Conservation (phyloP, 2,329 filamentous ascomycete genomes). For the Claviceps sp. region DNA sequence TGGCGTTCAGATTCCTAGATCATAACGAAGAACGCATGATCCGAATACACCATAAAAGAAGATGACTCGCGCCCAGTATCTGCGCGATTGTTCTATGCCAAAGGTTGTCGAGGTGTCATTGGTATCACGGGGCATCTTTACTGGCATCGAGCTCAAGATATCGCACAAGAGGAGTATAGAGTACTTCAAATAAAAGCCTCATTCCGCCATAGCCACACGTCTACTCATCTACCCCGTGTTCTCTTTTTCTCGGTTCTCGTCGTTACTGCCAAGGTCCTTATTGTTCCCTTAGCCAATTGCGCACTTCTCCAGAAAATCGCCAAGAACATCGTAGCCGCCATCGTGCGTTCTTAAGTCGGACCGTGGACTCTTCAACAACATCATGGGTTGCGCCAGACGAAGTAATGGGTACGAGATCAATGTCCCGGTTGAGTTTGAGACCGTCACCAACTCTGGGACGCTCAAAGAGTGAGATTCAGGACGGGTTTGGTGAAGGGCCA, state of each 20-base stretch:
- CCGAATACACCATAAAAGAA: too few relatives aligned
- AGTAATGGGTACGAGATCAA: conserved; percentile 72
- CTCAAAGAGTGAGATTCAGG: too few relatives aligned
- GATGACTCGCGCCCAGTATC: too few relatives aligned
- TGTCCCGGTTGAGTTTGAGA: conserved; percentile 53
- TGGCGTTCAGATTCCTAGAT: neutral
- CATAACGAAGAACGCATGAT: too few relatives aligned
- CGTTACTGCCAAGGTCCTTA: conserved; percentile 86
- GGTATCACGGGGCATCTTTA: conserved; percentile 35
- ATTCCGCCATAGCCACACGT: neutral
- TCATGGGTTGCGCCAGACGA: conserved; percentile 74
- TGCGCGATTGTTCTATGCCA: too few relatives aligned
- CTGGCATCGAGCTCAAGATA: conserved; percentile 46
- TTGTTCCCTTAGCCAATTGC: conserved; percentile 78
- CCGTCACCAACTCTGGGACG: too few relatives aligned
- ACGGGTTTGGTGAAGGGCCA: too few relatives aligned
- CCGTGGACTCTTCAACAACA: conserved; percentile 67
- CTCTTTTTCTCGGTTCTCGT: conserved; percentile 38
- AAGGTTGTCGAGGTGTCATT: too few relatives aligned
- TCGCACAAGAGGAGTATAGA: conserved; percentile 43
- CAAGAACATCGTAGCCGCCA: conserved; percentile 59
- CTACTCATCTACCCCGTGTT: conserved; percentile 12
- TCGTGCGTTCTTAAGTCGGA: conserved; percentile 59
- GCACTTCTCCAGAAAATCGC: conserved; percentile 64
- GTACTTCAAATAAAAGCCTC: conserved; percentile 22